Evolutionary conservation across 768 basidiomycete species (phyloP).

Genomic region (Serpula lacrymans): DNA sequence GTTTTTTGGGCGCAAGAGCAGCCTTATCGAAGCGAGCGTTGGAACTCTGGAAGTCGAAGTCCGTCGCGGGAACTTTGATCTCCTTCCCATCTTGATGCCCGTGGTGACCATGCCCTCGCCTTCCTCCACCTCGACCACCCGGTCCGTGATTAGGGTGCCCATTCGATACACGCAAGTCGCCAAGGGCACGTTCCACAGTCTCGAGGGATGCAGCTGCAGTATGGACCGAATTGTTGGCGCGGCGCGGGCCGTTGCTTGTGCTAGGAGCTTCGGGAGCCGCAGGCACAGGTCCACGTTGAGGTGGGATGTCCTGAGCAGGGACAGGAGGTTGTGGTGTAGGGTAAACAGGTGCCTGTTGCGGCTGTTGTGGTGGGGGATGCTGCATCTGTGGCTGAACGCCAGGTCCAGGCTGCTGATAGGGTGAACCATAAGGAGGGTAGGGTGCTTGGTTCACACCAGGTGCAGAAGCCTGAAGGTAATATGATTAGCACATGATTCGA

Average conservation of each 20-base stretch:
- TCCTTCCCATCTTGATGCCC: constrained; percentile 32
- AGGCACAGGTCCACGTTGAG: constrained; percentile 16
- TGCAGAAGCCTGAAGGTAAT: constrained; percentile 43
- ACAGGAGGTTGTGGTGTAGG: constrained; percentile 22
- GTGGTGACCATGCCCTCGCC: constrained; percentile 19
- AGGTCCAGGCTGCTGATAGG: constrained; percentile 29
- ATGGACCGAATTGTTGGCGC: constrained; percentile 51
- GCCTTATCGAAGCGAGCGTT: constrained; percentile 84
- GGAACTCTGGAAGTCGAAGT: constrained; percentile 78
- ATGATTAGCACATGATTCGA: not conserved
- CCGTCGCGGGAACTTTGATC: constrained; percentile 62
- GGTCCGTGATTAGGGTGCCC: constrained; percentile 18
- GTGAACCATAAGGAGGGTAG: constrained; percentile 26
- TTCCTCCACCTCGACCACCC: constrained; percentile 40
- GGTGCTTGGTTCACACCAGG: constrained; percentile 33
- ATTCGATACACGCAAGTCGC: constrained; percentile 42
- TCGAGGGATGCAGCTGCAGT: constrained; percentile 74
- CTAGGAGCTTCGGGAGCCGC: constrained; percentile 22
- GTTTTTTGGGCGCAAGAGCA: constrained; percentile 40
- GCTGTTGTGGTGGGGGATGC: constrained; percentile 24
- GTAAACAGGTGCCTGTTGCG: constrained; percentile 24
- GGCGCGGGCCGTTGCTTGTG: constrained; percentile 24
- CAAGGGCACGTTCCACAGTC: constrained; percentile 59
- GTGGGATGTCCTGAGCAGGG: constrained; percentile 19
- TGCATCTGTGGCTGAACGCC: constrained; percentile 20